Base-by-base conservation (phyloP, 1,139 yeast genomes). In the Meyerozyma sp. region DNA sequence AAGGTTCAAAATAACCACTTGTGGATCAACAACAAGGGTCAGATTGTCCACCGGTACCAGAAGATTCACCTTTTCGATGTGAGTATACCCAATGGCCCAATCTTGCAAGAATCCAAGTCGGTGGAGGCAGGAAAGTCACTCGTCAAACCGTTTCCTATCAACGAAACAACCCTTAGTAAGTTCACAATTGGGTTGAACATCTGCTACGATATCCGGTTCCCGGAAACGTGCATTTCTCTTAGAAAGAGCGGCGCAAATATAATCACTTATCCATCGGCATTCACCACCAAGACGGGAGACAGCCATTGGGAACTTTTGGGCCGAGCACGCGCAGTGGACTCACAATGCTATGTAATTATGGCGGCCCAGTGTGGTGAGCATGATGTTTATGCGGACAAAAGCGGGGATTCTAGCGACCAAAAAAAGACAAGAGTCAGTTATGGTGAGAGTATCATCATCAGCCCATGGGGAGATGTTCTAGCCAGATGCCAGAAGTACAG, bases 331-430 rank as follows among this genome's bases (percentile, higher is more conserved):
- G 98, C 98, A 2, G 75, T 93, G 23, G 96, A 90, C 57, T 78
- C 93, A 1, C 98, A 93, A 60, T 73, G 87, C 53, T 93, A 77
- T 61, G 95, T 93, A 2, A 71, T 93, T 4, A 82, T 91, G 85
- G 93, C 98, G 0, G 97, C 95, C 0, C 98, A 91, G 59, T 79
- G 82, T 45, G 98, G 98, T 2, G 68, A 70, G 29, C 98, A 93
- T 60, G 71, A 75, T 43, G 70, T 75, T 0, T 61, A 64, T n/a
- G 62, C 59, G 1, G 65, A 59, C 29, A 57, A 49, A 28, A 53
- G 45, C 2, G 61, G 58, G 10, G 56, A 50, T 9, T 45, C 43
- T 2, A 39, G 36, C 18, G 67, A 72, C 61, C 51, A 59, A 55
- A 54, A 60, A 29, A 61, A 63, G 37, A 41, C 40, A 25, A 61